These are phyloP conservation scores for Gossypium herbaceum DNA, from an alignment of 345 rosid genomes.

Conservation along the genomic window DNA sequence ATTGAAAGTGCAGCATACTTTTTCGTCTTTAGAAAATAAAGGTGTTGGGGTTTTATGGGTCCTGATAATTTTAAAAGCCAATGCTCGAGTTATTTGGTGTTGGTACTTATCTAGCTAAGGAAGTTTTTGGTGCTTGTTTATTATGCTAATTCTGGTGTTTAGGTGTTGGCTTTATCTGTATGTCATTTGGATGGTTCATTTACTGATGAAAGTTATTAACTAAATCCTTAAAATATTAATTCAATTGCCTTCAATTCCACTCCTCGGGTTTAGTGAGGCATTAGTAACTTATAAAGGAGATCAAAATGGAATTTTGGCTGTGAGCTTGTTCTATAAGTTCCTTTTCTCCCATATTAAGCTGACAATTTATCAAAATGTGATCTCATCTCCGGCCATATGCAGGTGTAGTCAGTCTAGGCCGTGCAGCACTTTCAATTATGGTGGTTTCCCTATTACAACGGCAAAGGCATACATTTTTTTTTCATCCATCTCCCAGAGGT, in stretches of 20 bases:
- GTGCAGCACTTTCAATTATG: constrained; percentile 89
- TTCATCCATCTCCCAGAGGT: constrained; percentile 57
- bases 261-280: background rate
- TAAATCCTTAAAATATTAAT: background rate
- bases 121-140: too few relatives aligned
- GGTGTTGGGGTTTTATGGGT: constrained; percentile 72
- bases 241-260: background rate
- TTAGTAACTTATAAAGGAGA: background rate
- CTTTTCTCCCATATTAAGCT: background rate
- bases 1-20: background rate
- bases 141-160: background rate
- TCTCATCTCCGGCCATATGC: constrained; percentile 64
- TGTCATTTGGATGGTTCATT: background rate
- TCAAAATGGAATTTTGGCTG: background rate
- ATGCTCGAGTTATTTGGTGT: constrained; percentile 75
- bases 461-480: constrained; percentile 52
- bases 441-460: constrained; percentile 70
- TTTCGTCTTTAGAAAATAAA: too few relatives aligned
- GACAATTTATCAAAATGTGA: background rate
- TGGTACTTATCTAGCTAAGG: background rate
- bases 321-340: background rate
- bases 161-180: background rate
- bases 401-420: constrained; percentile 86
- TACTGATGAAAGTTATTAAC: background rate
- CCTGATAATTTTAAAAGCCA: constrained; percentile 20